Conservation (phyloP, 192 early-diverging fungal genomes). For the Coemansia sp. region DNA sequence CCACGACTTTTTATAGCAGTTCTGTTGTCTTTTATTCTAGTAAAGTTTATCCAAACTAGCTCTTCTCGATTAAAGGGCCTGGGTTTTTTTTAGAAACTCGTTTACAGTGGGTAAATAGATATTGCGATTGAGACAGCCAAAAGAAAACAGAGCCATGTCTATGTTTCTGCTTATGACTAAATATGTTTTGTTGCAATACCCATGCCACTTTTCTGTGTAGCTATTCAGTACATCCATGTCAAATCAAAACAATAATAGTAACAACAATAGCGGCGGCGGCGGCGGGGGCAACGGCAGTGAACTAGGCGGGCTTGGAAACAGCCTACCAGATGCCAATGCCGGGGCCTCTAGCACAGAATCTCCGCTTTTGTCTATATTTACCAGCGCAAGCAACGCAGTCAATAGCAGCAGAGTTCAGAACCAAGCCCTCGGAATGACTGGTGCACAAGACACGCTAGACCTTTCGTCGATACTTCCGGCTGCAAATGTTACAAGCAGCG, state of each 20-base stretch:
- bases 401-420: slow-evolving; percentile 2
- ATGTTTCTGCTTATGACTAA: background rate
- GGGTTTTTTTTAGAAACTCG: too few relatives aligned
- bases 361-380: background rate
- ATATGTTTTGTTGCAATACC: background rate
- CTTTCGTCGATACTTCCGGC: slow-evolving; percentile 25
- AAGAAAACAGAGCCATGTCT: background rate
- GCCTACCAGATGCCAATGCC: background rate
- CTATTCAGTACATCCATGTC: background rate
- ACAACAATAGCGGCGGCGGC: slow-evolving; percentile 2
- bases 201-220: background rate
- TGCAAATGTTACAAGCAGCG: background rate
- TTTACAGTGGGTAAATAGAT: background rate
- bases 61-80: too few relatives aligned
- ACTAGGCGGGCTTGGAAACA: background rate
- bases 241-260: slow-evolving; percentile 15
- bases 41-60: too few relatives aligned
- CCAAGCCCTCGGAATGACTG: background rate
- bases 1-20: background rate
- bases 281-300: background rate
- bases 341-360: background rate
- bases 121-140: background rate
- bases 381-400: slow-evolving; percentile 7
- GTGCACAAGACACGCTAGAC: slow-evolving; percentile 12
- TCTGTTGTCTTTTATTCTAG: too few relatives aligned